Percentiles rank a stretch among this genome's conserved stretches.
Evolutionary conservation across 139 green algal species (phyloP).

Genomic region (Edaphochlamys debaryana): DNA sequence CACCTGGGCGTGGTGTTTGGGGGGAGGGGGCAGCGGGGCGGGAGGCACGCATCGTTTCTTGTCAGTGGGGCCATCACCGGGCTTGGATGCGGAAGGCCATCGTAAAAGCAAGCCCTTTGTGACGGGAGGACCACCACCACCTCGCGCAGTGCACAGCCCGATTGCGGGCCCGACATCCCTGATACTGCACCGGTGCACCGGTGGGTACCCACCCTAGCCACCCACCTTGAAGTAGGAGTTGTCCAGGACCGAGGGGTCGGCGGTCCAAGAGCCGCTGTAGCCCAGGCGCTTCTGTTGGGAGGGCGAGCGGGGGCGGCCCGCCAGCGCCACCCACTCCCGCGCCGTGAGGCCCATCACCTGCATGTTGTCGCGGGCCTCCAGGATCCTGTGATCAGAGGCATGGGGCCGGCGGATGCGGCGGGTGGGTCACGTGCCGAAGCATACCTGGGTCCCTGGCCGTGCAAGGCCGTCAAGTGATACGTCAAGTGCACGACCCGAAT

Average conservation of each 20-base stretch:
- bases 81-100: no score
- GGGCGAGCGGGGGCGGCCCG: constrained; percentile 31
- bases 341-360: constrained; percentile 37
- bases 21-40: no score
- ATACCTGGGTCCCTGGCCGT: no score
- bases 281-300: constrained; percentile 14
- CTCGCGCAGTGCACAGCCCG: neutral
- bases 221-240: constrained; percentile 56
- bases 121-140: no score
- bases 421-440: neutral
- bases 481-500: neutral
- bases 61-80: no score
- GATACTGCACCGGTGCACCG: no score
- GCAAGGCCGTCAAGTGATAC: neutral
- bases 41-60: no score
- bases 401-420: neutral
- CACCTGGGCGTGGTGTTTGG: neutral
- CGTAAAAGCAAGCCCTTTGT: no score
- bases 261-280: constrained; percentile 47
- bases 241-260: neutral
- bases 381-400: neutral
- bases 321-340: constrained; percentile 44
- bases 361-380: constrained; percentile 29
- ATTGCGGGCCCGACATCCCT: no score
- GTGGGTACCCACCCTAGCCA: no score